A percentile compares a stretch with the other conserved stretches of the same genome.
Evolutionary conservation across 2,329 filamentous ascomycete genomes (phyloP).

Genomic region (Alternaria tenuissima): DNA sequence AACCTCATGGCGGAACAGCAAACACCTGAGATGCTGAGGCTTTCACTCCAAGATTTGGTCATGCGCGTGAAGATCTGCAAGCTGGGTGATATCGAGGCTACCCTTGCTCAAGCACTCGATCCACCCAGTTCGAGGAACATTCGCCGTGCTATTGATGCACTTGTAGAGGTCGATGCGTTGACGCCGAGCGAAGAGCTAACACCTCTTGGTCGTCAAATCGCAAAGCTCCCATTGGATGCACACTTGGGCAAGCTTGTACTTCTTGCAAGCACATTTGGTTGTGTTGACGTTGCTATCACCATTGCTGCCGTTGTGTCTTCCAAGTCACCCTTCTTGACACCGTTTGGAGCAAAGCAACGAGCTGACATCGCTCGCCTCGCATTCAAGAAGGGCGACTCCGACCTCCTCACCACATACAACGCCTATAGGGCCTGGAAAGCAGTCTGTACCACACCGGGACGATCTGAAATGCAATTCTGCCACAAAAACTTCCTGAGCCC

Average conservation of each 20-base stretch:
- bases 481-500: slow-evolving; percentile 91
- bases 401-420: slow-evolving; percentile 91
- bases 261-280: slow-evolving; percentile 85
- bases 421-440: slow-evolving; percentile 90
- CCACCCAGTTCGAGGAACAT: slow-evolving; percentile 93
- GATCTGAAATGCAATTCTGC: slow-evolving; percentile 88
- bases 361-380: slow-evolving; percentile 79
- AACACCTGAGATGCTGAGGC: slow-evolving; percentile 92
- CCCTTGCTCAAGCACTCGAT: slow-evolving; percentile 85
- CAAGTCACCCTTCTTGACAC: slow-evolving; percentile 90
- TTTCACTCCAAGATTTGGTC: slow-evolving; percentile 93
- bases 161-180: slow-evolving; percentile 91
- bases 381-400: slow-evolving; percentile 87
- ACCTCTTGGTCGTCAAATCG: slow-evolving; percentile 83
- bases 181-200: slow-evolving; percentile 85
- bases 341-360: slow-evolving; percentile 82
- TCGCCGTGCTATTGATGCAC: slow-evolving; percentile 86
- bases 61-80: slow-evolving; percentile 98
- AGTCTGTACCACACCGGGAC: slow-evolving; percentile 73
- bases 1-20: slow-evolving; percentile 86
- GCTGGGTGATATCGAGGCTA: slow-evolving; percentile 90
- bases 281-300: slow-evolving; percentile 88
- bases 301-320: slow-evolving; percentile 92
- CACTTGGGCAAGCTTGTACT: slow-evolving; percentile 94
- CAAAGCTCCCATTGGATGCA: slow-evolving; percentile 88